Conservation (phyloP, 768 basidiomycete species). For the Lactarius sanguifluus region DNA sequence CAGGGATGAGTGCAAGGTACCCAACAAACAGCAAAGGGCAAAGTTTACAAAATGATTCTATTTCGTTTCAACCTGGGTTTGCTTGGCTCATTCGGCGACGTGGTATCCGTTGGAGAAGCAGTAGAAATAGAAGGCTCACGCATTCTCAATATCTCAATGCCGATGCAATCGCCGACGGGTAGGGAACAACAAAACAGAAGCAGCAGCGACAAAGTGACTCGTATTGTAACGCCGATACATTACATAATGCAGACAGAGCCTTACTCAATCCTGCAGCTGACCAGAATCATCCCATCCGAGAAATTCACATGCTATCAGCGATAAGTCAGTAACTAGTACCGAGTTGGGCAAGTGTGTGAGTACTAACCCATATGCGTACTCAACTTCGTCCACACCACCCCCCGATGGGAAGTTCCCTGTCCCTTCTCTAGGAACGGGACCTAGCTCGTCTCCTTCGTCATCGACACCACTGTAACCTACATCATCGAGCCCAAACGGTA, state of each 20-base stretch:
- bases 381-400: conserved; percentile 86
- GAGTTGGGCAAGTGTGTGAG: background rate
- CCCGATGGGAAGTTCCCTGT: conserved; percentile 73
- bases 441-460: conserved; percentile 69
- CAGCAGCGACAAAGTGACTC: background rate
- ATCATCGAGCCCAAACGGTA: conserved; percentile 75
- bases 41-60: conserved; percentile 31
- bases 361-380: conserved; percentile 81
- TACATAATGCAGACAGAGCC: background rate
- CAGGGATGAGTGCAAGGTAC: background rate
- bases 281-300: background rate
- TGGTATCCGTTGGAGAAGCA: conserved; percentile 20
- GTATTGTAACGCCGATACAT: conserved; percentile 5
- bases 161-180: conserved; percentile 2
- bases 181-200: background rate
- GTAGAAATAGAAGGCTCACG: conserved; percentile 20
- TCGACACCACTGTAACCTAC: conserved; percentile 60
- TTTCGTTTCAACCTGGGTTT: conserved; percentile 30
- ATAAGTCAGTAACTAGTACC: background rate
- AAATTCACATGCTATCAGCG: conserved; percentile 19
- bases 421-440: conserved; percentile 73
- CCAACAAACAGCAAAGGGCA: background rate
- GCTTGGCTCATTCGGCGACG: background rate
- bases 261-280: background rate
- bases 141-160: conserved; percentile 18